A percentile compares a stretch with the other conserved stretches of the same genome.
phyloP scores from a whole-genome alignment of 225 moss, liverwort and hornwort species.

The Bryum argenteum region DNA sequence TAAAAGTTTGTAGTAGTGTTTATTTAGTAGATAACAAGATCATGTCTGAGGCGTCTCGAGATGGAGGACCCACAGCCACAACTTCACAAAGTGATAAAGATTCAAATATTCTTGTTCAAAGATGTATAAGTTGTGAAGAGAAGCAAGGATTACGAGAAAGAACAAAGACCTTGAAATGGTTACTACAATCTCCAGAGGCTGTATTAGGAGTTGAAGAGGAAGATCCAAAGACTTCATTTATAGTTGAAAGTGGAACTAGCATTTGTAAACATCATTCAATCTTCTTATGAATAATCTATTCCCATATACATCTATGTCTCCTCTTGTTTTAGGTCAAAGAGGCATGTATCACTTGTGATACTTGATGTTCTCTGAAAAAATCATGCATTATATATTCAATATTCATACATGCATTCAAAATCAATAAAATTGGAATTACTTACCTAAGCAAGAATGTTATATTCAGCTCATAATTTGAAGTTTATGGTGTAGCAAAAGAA shows the following conservation, averaged over 20 bases:
- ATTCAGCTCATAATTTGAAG: neutral
- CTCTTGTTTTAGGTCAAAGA: neutral
- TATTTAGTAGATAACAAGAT: conserved; percentile 19
- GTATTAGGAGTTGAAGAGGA: conserved; percentile 8
- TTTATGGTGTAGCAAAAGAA: conserved; percentile 29
- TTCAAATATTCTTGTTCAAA: neutral
- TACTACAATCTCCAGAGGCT: conserved; percentile 28
- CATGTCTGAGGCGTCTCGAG: conserved; percentile 14
- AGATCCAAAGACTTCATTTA: conserved; percentile 11
- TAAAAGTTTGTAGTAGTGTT: conserved; percentile 1
- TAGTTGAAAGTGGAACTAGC: conserved; percentile 8
- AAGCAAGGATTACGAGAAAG: conserved; percentile 24
- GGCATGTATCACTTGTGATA: neutral
- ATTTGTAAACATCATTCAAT: neutral
- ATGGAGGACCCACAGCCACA: conserved; percentile 31
- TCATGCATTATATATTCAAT: no score
- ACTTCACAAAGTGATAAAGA: conserved; percentile 17
- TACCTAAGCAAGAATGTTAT: neutral
- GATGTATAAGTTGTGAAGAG: conserved; percentile 49
- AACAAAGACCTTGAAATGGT: conserved; percentile 30
- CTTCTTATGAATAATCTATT: neutral
- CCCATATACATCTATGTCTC: neutral
- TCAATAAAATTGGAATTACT: neutral
- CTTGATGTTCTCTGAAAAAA: no score
- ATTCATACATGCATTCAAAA: no score